Base-by-base conservation (phyloP, 106 monocot species). In the Amphibolis antarctica region DNA sequence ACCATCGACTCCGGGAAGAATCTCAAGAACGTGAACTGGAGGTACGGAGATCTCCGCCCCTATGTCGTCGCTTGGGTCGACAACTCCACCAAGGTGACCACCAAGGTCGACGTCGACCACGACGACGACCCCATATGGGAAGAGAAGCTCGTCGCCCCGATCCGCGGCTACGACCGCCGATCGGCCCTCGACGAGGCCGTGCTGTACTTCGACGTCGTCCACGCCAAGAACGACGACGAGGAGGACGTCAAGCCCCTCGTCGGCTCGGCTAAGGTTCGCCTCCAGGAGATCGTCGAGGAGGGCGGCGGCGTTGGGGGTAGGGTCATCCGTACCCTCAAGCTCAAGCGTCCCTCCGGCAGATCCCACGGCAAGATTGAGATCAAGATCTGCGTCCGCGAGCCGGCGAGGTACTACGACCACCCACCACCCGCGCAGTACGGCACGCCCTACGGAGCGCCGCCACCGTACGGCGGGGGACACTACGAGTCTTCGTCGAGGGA, bases 11-110 rank as follows among this genome's bases (percentile, higher is more conserved):
- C 79, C 15, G 91, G 86, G 21, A 78, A 68, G 26, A 70, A 86
- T 48, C 78, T 86, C 24, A 92, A 92, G 77, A 92, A 92, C 77
- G 86, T 92, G 25, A 92, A 84, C 79, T 92, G 91, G 91, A 56
- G 71, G 24, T 12, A 79, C 74, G 90, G 90, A 47, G 75, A 74
- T 12, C 78, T 86, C 14, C 58, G 53, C 9, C 78, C 90, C 68
- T 91, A 91, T 74, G 86, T 71, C 47, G 80, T 91, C 28, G 65
- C 69, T 17, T 91, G 86, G 90, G 58, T 86, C 50, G 90, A 91
- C 25, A 59, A 66, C 4, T 50, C 81, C 67, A 29, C 68, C 46
- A 86, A 86, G 74, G 49, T 62, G 72, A 81, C 91, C 69, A 92
- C 91, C 55, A 83, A 81, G 66, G 80, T 69, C 62, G 86, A 67